Conservation (phyloP, 345 rosid genomes). For the Citrus trifoliata region DNA sequence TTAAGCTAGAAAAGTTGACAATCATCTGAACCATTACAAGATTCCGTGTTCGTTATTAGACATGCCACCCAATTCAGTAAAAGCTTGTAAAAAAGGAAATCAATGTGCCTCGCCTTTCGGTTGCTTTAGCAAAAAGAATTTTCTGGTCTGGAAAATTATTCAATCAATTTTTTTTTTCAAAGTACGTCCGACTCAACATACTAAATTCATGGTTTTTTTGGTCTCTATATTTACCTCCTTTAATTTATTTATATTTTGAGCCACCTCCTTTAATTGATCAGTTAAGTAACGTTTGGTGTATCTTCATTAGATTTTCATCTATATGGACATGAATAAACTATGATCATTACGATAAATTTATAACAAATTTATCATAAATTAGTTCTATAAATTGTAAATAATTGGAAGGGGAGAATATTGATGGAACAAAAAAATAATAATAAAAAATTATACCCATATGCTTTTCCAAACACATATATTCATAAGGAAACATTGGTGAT, state of each 20-base stretch:
- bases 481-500: background rate
- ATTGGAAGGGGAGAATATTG: background rate
- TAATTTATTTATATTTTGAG: background rate
- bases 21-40: background rate
- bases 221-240: background rate
- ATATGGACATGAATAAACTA: background rate
- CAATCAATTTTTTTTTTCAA: background rate
- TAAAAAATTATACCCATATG: too few relatives aligned
- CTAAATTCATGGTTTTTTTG: too few relatives aligned
- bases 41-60: background rate
- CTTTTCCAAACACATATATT: too few relatives aligned
- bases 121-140: background rate
- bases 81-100: background rate
- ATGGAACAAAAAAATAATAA: background rate
- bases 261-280: background rate
- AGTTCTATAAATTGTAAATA: background rate
- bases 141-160: too few relatives aligned
- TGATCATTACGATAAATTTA: background rate
- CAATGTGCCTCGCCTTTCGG: background rate
- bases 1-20: background rate
- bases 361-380: background rate
- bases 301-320: background rate
- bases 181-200: background rate
- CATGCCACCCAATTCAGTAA: background rate
- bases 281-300: background rate